These are phyloP conservation scores for Aspergillus taichungensis DNA, from an alignment of 495 filamentous ascomycete species.

Conservation along the genomic window DNA sequence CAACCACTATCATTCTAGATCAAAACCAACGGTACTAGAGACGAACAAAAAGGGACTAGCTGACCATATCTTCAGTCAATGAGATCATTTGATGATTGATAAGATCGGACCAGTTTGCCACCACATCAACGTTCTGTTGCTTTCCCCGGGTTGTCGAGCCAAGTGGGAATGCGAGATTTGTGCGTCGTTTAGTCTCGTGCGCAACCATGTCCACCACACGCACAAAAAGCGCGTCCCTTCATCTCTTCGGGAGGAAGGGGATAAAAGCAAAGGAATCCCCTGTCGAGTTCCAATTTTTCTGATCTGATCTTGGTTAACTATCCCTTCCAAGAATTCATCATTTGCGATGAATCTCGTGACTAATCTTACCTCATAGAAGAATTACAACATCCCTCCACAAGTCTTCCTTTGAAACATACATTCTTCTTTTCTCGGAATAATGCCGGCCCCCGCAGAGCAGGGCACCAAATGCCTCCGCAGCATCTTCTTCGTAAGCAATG, in stretches of 20 bases:
- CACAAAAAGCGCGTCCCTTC: conserved; percentile 32
- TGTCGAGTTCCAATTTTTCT: neutral
- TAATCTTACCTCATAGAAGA: too few species aligned
- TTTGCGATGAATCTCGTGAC: too few species aligned
- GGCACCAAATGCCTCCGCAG: conserved; percentile 14
- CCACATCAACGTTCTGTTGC: neutral
- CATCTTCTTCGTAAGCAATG: conserved; percentile 40
- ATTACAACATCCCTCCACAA: too few species aligned
- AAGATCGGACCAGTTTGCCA: neutral
- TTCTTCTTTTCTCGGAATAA: neutral
- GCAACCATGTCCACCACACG: conserved; percentile 9
- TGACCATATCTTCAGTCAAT: neutral
- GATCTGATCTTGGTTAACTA: too few species aligned
- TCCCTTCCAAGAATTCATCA: too few species aligned
- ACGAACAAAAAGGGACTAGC: too few species aligned
- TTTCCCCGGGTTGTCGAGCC: neutral
- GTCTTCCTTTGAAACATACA: neutral
- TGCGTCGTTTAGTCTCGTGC: conserved; percentile 23
- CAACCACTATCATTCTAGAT: too few species aligned
- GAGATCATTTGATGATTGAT: neutral
- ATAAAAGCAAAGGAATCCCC: neutral
- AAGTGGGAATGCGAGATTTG: conserved; percentile 34
- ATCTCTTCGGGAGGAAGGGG: conserved; percentile 2
- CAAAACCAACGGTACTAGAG: too few species aligned
- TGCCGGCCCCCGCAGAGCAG: neutral